Evolutionary conservation across 257 asterid genomes (phyloP), one percentile per base, ranked within the genome.

Genomic region (Dorcoceras hygrometricum): DNA sequence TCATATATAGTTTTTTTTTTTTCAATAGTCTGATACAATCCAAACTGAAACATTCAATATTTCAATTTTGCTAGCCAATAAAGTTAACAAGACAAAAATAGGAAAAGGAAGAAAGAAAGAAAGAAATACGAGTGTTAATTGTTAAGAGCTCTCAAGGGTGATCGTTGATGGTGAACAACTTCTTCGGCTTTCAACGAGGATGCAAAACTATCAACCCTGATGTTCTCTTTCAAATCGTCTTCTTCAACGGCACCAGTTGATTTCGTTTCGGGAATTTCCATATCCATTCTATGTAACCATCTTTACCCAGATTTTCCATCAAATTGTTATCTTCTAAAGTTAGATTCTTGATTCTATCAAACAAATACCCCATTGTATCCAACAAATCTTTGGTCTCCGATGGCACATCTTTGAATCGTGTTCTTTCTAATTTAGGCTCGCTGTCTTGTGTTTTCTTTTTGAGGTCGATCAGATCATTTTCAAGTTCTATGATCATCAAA

Each of bases 111-210:
- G 4, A 11, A 43, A n/a, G n/a, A n/a, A n/a, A n/a, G n/a, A 14
- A 43, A 4, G 29, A 34, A 57, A 23, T 50, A 56, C 69, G 23
- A 66, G 24, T 20, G 54, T 61, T 77, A 77, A 71, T 27, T 70
- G 87, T 89, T 86, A 78, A 90, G 71, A 71, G 88, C 72, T 80
- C 89, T 85, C 64, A 93, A 75, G 19, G 95, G 96, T 24, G 87
- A 82, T 68, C 96, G 79, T 67, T 76, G n/a, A n/a, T n/a, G n/a
- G n/a, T n/a, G n/a, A n/a, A n/a, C 87, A 36, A 67, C 70, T 61
- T 69, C 81, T 78, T 84, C 96, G 62, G 63, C 82, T 77, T 75
- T 85, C 78, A 70, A 62, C 1, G 87, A 80, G 27, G 87, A 81
- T 19, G 87, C 63, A 24, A 53, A 43, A 43, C 51, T 0, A 36